Evolutionary conservation across 352 stramenopile genomes (phyloP).

Genomic region (Phytopythium vexans): DNA sequence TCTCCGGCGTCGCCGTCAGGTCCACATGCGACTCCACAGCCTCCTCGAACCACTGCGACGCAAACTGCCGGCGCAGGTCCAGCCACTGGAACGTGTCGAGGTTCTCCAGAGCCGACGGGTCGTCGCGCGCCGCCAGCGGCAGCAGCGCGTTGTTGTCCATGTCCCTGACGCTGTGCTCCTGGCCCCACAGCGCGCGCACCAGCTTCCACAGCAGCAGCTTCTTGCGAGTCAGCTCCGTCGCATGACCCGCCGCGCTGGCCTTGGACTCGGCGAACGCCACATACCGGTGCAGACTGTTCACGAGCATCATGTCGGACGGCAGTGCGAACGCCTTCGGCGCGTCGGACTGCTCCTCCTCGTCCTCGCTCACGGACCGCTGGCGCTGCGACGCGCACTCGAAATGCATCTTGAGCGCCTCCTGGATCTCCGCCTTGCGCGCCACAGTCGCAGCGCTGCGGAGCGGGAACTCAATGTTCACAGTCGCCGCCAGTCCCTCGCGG

Average conservation of each 20-base stretch:
- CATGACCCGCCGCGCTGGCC: constrained; percentile 8
- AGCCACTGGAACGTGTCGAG: constrained; percentile 65
- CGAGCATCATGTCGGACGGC: constrained; percentile 41
- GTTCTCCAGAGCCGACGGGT: constrained; percentile 57
- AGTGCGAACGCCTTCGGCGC: constrained; percentile 39
- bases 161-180: constrained; percentile 51
- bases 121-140: constrained; percentile 53
- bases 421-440: constrained; percentile 31
- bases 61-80: constrained; percentile 65
- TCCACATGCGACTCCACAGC: constrained; percentile 19
- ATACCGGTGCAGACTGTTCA: constrained; percentile 63
- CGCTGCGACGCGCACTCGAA: constrained; percentile 41
- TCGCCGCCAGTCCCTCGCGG: too few relatives aligned
- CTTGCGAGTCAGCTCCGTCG: constrained; percentile 8
- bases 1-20: constrained; percentile 17
- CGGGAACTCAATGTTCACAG: constrained; percentile 52
- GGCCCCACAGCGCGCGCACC: constrained; percentile 70
- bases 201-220: constrained; percentile 66
- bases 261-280: constrained; percentile 38
- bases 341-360: constrained; percentile 18
- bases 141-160: constrained; percentile 24
- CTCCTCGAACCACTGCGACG: constrained; percentile 75
- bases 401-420: constrained; percentile 58
- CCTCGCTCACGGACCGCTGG: constrained; percentile 10
- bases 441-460: constrained; percentile 25